Conservation (phyloP, 2,329 filamentous ascomycete species). For the Fusarium verticillioides region DNA sequence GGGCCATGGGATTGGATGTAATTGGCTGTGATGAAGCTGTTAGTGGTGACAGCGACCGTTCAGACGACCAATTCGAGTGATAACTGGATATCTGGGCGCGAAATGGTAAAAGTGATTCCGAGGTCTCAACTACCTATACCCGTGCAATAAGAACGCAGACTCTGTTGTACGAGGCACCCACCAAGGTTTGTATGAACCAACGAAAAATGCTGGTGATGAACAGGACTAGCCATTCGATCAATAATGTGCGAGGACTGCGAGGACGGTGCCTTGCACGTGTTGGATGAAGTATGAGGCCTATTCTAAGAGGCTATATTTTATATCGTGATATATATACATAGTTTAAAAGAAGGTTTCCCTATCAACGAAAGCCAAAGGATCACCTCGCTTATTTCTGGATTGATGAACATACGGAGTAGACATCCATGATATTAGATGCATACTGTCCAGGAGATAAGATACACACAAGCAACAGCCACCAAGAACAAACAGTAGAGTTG, state of each 20-base stretch:
- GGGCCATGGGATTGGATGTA: conserved; percentile 13
- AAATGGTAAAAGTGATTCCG: conserved; percentile 11
- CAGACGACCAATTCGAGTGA: conserved; percentile 9
- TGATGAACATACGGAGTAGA: background rate
- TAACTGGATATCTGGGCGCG: background rate
- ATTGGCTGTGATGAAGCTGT: conserved; percentile 16
- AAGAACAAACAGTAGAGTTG: background rate
- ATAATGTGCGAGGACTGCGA: background rate
- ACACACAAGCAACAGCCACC: background rate
- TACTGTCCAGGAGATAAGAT: background rate
- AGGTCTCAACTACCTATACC: conserved; percentile 1
- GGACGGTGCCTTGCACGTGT: background rate
- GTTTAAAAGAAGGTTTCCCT: too few relatives aligned
- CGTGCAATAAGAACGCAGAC: background rate
- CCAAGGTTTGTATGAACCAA: background rate
- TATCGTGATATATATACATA: background rate
- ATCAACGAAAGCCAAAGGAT: background rate
- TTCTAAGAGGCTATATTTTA: background rate
- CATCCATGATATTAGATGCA: background rate
- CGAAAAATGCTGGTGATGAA: background rate
- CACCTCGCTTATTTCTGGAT: background rate
- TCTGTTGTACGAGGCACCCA: background rate
- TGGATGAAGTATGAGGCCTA: background rate
- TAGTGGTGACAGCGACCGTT: conserved; percentile 14
- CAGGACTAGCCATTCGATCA: background rate